Conservation (phyloP, 179 eudicot genomes). For the Vitellaria paradoxa region DNA sequence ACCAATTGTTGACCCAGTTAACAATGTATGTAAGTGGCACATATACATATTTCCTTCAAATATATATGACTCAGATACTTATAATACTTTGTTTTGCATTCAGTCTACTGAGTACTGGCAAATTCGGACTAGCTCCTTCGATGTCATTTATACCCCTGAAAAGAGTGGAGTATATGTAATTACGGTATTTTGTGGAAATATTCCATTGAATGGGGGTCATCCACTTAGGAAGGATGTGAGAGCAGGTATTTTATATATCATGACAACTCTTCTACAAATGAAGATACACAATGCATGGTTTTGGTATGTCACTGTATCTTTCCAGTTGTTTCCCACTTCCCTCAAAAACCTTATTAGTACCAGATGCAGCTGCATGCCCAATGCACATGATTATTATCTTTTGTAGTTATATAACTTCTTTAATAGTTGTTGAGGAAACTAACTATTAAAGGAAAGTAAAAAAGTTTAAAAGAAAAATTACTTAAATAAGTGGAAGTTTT, state of each 20-base stretch:
- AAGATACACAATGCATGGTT: not conserved
- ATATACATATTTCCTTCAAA: conserved; percentile 10
- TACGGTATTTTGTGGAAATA: conserved; percentile 74
- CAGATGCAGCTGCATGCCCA: no score
- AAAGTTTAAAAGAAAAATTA: no score
- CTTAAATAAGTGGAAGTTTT: no score
- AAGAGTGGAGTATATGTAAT: conserved; percentile 68
- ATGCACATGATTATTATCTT: no score
- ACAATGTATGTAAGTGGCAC: conserved; percentile 37
- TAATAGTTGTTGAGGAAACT: no score
- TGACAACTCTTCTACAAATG: not conserved
- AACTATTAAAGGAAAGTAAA: no score
- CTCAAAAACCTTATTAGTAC: no score
- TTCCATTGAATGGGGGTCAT: conserved; percentile 61
- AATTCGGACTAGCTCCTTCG: conserved; percentile 51
- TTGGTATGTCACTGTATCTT: not conserved
- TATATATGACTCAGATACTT: not conserved
- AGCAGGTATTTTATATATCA: conserved; percentile 55
- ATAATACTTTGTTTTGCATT: conserved; percentile 12
- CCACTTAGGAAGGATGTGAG: conserved; percentile 64
- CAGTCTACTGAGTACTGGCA: conserved; percentile 42
- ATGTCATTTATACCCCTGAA: conserved; percentile 51
- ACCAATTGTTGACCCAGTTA: conserved; percentile 25
- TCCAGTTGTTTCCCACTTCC: not conserved
- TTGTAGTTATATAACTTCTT: no score